These are phyloP conservation scores for Talaromyces sp. DNA, from an alignment of 2,329 filamentous ascomycete genomes.

Conservation along the genomic window DNA sequence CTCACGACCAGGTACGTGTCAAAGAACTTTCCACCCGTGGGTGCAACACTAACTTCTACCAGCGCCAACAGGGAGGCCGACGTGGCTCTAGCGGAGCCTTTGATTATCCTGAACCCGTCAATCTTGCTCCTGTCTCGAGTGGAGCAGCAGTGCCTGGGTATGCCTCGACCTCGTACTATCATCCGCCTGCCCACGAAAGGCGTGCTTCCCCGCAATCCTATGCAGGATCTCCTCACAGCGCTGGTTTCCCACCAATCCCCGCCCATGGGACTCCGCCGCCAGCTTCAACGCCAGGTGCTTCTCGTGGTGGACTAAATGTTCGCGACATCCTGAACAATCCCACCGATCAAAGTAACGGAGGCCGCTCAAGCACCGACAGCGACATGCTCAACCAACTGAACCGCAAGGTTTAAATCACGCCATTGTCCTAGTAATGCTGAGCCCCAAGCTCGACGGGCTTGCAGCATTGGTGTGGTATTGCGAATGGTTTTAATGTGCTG, in stretches of 20 bases:
- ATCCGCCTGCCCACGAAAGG: slow-evolving; percentile 30
- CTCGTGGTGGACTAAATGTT: slow-evolving; percentile 42
- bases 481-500: background rate
- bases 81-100: slow-evolving; percentile 40
- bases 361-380: slow-evolving; percentile 42
- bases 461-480: background rate
- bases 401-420: slow-evolving; percentile 28
- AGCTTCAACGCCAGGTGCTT: slow-evolving; percentile 27
- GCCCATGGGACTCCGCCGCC: slow-evolving; percentile 34
- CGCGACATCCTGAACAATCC: slow-evolving; percentile 41
- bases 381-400: slow-evolving; percentile 46
- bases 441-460: background rate
- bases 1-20: slow-evolving; percentile 43
- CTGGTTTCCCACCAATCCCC: slow-evolving; percentile 33
- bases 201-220: slow-evolving; percentile 42
- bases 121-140: slow-evolving; percentile 42
- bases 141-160: slow-evolving; percentile 38
- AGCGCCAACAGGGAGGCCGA: slow-evolving; percentile 27
- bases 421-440: background rate
- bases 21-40: slow-evolving; percentile 9
- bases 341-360: slow-evolving; percentile 26
- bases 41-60: slow-evolving; percentile 1
- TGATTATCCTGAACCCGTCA: slow-evolving; percentile 43
- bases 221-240: slow-evolving; percentile 38
- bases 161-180: slow-evolving; percentile 35